Percentiles rank a stretch among this genome's conserved stretches.
These are phyloP conservation scores for Zymoseptoria tritici DNA, from an alignment of 2,329 filamentous ascomycete species.

Conservation along the genomic window DNA sequence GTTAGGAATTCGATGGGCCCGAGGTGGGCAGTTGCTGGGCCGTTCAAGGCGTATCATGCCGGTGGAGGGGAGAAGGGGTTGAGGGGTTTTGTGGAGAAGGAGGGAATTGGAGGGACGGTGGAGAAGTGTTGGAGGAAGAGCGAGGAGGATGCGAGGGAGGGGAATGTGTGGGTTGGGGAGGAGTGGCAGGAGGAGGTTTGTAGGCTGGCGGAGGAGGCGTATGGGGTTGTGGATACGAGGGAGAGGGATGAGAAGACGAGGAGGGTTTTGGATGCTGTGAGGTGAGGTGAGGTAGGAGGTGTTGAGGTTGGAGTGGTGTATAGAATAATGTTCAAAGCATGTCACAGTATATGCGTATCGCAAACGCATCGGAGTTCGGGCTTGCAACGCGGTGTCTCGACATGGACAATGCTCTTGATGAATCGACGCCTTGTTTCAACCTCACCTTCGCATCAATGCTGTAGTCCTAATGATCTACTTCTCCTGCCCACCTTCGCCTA, in stretches of 20 bases:
- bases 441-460: background rate
- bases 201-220: slow-evolving; percentile 39
- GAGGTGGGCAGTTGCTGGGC: slow-evolving; percentile 49
- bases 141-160: slow-evolving; percentile 29
- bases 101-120: slow-evolving; percentile 50
- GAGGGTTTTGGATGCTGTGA: slow-evolving; percentile 34
- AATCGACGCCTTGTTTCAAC: background rate
- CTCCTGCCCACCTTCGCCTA: background rate
- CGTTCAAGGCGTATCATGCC: slow-evolving; percentile 53
- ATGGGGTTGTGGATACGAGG: slow-evolving; percentile 38
- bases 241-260: slow-evolving; percentile 38
- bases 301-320: background rate
- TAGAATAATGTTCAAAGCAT: too few species aligned
- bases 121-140: slow-evolving; percentile 48
- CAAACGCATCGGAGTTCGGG: background rate
- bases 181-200: slow-evolving; percentile 44
- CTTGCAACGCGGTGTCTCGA: background rate
- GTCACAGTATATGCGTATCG: too few species aligned
- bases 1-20: slow-evolving; percentile 47
- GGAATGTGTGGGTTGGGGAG: slow-evolving; percentile 33
- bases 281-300: background rate
- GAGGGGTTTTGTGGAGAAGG: slow-evolving; percentile 47
- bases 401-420: background rate
- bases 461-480: too few species aligned
- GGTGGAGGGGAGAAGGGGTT: slow-evolving; percentile 50